phyloP scores from a whole-genome alignment of 2,329 filamentous ascomycete species.

The Nigrospora osmanthi region DNA sequence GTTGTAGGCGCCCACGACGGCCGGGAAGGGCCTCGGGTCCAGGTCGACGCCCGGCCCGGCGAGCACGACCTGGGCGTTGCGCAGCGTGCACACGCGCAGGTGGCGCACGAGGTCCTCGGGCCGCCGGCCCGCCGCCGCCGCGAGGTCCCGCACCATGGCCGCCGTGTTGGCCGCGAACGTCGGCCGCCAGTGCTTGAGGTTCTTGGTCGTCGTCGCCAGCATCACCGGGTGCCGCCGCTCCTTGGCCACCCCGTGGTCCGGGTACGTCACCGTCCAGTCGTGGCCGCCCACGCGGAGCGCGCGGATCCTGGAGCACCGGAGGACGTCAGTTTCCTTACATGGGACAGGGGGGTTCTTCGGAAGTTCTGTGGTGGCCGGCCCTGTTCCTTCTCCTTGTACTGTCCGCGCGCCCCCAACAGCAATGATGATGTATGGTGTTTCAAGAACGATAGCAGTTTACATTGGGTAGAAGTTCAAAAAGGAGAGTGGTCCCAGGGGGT shows the following conservation, averaged over 20 bases:
- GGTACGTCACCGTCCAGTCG: constrained; percentile 12
- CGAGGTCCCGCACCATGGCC: constrained; percentile 6
- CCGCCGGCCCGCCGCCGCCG: constrained; percentile 2
- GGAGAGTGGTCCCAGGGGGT: no score
- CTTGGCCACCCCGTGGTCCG: constrained; percentile 6
- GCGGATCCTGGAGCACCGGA: constrained; percentile 1
- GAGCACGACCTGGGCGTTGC: constrained; percentile 9
- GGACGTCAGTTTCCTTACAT: no score
- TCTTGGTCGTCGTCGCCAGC: constrained; percentile 9
- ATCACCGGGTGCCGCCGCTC: constrained; percentile 10
- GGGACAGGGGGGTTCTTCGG: no score
- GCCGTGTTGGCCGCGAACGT: constrained; percentile 7
- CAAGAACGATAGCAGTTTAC: no score
- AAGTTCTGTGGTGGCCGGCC: no score
- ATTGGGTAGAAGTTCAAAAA: no score
- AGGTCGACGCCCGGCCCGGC: constrained; percentile 6
- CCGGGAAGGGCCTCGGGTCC: constrained; percentile 6
- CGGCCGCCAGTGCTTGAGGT: constrained; percentile 7
- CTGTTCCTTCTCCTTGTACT: no score
- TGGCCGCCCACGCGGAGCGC: constrained; percentile 11
- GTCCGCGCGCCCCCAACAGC: no score
- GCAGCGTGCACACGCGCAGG: constrained; percentile 8
- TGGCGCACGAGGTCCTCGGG: constrained; percentile 11
- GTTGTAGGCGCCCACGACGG: constrained; percentile 11
- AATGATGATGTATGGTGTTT: no score